These are phyloP conservation scores for Mucor velutinosus DNA, from an alignment of 371 early-diverging fungal genomes.

Conservation along the genomic window DNA sequence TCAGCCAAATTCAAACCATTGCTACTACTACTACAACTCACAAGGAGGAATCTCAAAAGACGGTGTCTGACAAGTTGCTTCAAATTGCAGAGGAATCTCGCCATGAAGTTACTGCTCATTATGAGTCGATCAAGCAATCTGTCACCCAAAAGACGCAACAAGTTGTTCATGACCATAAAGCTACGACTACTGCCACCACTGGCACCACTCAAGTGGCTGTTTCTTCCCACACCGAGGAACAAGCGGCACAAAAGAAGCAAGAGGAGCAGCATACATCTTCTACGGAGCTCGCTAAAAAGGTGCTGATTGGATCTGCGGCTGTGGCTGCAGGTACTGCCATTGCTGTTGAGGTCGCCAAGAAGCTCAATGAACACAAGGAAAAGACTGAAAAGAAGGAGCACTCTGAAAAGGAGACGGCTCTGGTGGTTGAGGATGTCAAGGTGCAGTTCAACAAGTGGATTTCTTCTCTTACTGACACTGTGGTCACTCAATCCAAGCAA, in stretches of 20 bases:
- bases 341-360: conserved; percentile 31
- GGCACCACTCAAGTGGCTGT: conserved; percentile 9
- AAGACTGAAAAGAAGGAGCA: conserved; percentile 15
- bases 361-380: conserved; percentile 23
- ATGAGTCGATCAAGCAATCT: conserved; percentile 13
- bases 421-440: conserved; percentile 27
- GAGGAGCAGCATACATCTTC: conserved; percentile 18
- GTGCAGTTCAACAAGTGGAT: conserved; percentile 31
- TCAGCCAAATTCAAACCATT: conserved; percentile 21
- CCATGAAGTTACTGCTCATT: conserved; percentile 20
- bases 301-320: conserved; percentile 26
- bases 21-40: conserved; percentile 4
- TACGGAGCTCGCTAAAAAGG: conserved; percentile 30
- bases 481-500: conserved; percentile 18
- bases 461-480: conserved; percentile 21
- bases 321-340: conserved; percentile 31
- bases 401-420: conserved; percentile 11
- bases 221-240: background rate
- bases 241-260: conserved; percentile 6
- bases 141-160: conserved; percentile 16
- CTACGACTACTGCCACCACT: background rate
- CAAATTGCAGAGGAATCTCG: conserved; percentile 31
- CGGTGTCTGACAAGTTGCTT: conserved; percentile 19
- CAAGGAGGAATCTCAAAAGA: conserved; percentile 15
- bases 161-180: background rate